Conservation (phyloP, 371 early-diverging fungal species). For the Hamiltosporidium magnivora region DNA sequence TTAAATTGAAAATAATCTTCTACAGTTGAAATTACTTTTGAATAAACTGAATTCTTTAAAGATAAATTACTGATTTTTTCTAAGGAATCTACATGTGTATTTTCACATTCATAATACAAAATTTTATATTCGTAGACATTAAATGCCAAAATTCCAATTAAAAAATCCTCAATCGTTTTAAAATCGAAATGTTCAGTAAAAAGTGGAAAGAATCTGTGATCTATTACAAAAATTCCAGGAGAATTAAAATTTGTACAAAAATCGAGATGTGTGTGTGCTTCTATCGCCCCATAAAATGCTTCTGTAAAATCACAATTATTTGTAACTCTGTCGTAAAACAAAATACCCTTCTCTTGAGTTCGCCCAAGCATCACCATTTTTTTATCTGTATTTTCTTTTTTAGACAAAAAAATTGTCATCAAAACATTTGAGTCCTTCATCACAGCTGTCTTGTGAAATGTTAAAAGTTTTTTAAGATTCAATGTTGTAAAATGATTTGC, state of each 20-base stretch:
- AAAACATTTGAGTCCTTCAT: slow-evolving; percentile 1
- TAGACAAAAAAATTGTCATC: slow-evolving; percentile 20
- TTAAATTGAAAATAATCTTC: no score
- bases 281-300: slow-evolving; percentile 7
- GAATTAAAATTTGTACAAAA: slow-evolving; percentile 5
- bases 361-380: slow-evolving; percentile 19
- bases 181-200: slow-evolving; percentile 46
- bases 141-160: slow-evolving; percentile 26
- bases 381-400: slow-evolving; percentile 16
- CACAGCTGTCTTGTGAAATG: slow-evolving; percentile 9
- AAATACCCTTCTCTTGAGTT: slow-evolving; percentile 5
- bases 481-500: slow-evolving; percentile 39
- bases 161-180: slow-evolving; percentile 22
- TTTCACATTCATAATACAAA: neutral
- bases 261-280: slow-evolving; percentile 11
- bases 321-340: slow-evolving; percentile 20
- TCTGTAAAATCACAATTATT: slow-evolving; percentile 10
- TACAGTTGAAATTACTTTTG: no score
- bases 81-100: no score
- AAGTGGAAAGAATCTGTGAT: slow-evolving; percentile 17
- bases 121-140: slow-evolving; percentile 25
- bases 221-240: slow-evolving; percentile 23
- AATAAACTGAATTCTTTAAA: no score
- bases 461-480: slow-evolving; percentile 9
- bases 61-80: no score